These are phyloP conservation scores for Diaporthe vaccinii DNA, from an alignment of 2,329 filamentous ascomycete species.

Conservation along the genomic window DNA sequence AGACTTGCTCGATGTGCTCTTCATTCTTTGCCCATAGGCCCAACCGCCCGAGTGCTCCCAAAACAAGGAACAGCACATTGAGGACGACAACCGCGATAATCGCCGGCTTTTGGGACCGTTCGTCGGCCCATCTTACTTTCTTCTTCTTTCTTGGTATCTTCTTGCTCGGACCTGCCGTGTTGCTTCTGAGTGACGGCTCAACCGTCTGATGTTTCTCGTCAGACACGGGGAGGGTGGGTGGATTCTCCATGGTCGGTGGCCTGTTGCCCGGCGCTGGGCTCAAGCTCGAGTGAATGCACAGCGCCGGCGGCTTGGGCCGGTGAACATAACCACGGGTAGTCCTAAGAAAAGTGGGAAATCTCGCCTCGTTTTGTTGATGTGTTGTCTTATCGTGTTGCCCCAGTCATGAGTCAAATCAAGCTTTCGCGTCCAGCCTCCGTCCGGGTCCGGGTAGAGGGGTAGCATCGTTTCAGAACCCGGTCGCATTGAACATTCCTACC, in stretches of 20 bases:
- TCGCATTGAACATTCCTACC: constrained; percentile 14
- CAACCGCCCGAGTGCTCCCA: neutral
- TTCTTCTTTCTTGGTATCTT: constrained; percentile 2
- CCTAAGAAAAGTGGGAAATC: neutral
- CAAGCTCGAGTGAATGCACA: constrained; percentile 10
- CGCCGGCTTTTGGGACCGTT: neutral
- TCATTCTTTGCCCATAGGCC: neutral
- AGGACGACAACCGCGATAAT: constrained; percentile 1
- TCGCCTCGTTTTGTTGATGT: neutral
- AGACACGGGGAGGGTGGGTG: neutral
- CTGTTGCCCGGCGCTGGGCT: constrained; percentile 17
- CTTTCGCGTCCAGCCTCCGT: constrained; percentile 10
- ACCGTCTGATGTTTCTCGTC: constrained; percentile 21
- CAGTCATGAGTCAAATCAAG: constrained; percentile 17
- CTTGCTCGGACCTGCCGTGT: constrained; percentile 15
- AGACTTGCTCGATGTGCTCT: no score
- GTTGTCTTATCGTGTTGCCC: neutral
- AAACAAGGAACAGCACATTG: constrained; percentile 2
- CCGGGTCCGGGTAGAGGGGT: constrained; percentile 16
- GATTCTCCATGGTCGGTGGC: constrained; percentile 2
- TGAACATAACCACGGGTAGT: neutral
- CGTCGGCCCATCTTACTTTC: constrained; percentile 19
- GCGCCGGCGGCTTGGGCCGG: constrained; percentile 19
- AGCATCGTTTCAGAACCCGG: constrained; percentile 26
- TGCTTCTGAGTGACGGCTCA: constrained; percentile 3